Evolutionary conservation across 2,329 filamentous ascomycete species (phyloP).

Genomic region (Fusarium sp.): DNA sequence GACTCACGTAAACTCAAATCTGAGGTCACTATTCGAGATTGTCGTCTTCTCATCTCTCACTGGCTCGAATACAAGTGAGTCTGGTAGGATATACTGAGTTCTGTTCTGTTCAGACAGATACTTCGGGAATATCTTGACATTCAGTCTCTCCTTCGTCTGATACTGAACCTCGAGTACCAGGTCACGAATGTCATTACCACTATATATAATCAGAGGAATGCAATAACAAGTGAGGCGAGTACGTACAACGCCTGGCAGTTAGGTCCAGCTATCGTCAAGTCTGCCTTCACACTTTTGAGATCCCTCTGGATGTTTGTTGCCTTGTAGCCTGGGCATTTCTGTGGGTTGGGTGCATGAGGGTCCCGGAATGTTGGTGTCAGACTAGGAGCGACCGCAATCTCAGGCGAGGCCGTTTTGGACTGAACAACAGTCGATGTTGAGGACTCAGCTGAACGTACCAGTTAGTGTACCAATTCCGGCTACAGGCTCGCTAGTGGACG

Average conservation of each 20-base stretch:
- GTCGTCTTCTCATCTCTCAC: not conserved
- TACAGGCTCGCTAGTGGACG: fast-evolving
- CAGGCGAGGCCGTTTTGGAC: not conserved
- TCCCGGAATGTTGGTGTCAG: not conserved
- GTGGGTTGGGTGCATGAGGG: not conserved
- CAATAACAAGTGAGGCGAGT: fast-evolving
- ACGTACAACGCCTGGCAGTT: not conserved
- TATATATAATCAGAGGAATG: not conserved
- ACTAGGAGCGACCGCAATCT: not conserved
- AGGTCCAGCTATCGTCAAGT: not conserved
- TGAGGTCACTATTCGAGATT: not conserved
- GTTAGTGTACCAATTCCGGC: not conserved
- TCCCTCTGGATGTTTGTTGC: not conserved
- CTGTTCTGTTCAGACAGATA: not conserved
- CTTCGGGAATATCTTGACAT: not conserved
- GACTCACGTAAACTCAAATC: not conserved
- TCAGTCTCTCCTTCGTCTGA: not conserved
- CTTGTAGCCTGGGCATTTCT: not conserved
- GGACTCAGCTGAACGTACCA: not conserved
- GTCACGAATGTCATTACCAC: not conserved
- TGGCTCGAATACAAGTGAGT: not conserved
- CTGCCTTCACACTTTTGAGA: not conserved
- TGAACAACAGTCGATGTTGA: not conserved
- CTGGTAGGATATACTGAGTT: not conserved
- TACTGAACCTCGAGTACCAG: not conserved